Evolutionary conservation across 225 moss, liverwort and hornwort species (phyloP).

Genomic region (Marchantia paleacea): DNA sequence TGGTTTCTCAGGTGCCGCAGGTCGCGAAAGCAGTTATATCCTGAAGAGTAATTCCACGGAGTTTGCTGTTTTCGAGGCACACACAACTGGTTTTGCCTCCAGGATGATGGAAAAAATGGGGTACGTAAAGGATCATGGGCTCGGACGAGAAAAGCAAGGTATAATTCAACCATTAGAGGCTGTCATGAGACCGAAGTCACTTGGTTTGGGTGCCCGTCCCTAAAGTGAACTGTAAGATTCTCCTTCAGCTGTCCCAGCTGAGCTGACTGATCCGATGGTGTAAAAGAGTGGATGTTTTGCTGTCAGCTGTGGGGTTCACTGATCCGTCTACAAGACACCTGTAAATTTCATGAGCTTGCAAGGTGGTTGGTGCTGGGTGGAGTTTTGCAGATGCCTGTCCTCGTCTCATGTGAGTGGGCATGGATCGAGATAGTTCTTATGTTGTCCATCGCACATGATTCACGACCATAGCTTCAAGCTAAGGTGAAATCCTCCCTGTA

Average conservation of each 20-base stretch:
- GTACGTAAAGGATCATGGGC: slow-evolving; percentile 76
- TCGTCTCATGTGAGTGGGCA: no score
- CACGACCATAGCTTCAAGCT: no score
- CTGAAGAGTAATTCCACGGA: neutral
- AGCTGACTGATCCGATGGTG: neutral
- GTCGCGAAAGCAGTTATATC: slow-evolving; percentile 25
- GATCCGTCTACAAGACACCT: no score
- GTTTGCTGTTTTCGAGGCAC: slow-evolving; percentile 82
- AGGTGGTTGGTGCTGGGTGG: no score
- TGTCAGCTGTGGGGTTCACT: no score
- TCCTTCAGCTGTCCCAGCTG: neutral
- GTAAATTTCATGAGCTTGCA: no score
- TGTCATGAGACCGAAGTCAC: slow-evolving; percentile 73
- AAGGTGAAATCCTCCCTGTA: no score
- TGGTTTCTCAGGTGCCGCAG: neutral
- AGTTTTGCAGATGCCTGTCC: no score
- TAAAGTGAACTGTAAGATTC: no score
- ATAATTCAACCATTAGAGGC: slow-evolving; percentile 80
- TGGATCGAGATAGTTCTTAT: no score
- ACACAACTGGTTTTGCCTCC: slow-evolving; percentile 87
- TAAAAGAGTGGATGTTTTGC: no score
- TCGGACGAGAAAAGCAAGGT: slow-evolving; percentile 83
- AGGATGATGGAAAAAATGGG: slow-evolving; percentile 97
- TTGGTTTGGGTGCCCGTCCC: slow-evolving; percentile 79
- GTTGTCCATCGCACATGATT: no score